Evolutionary conservation across 2,329 filamentous ascomycete genomes (phyloP).

Genomic region (Phyllosticta capitalensis): DNA sequence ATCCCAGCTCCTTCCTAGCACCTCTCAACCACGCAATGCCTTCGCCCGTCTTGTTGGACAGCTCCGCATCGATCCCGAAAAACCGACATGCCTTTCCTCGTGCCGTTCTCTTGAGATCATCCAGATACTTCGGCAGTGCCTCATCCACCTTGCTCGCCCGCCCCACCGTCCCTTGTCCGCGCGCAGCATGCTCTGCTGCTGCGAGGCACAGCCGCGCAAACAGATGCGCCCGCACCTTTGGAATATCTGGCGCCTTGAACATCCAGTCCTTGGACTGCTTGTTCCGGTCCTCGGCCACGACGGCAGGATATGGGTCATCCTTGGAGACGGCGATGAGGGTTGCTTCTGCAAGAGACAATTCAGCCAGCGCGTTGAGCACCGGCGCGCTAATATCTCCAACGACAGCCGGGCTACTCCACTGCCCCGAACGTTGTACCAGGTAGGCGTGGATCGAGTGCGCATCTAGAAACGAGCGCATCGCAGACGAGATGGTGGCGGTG

Average conservation of each 20-base stretch:
- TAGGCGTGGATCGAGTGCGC: conserved; percentile 71
- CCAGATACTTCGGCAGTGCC: conserved; percentile 61
- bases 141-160: conserved; percentile 48
- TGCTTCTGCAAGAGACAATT: conserved; percentile 73
- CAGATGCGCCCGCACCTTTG: conserved; percentile 78
- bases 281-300: conserved; percentile 73
- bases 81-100: conserved; percentile 83
- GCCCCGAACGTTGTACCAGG: conserved; percentile 48
- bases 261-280: conserved; percentile 89
- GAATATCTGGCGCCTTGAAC: conserved; percentile 80
- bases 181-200: conserved; percentile 75
- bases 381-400: conserved; percentile 34
- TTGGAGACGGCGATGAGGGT: conserved; percentile 85
- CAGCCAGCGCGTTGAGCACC: conserved; percentile 37
- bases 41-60: conserved; percentile 69
- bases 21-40: conserved; percentile 81
- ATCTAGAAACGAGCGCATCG: conserved; percentile 68
- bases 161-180: conserved; percentile 48
- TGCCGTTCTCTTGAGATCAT: conserved; percentile 64
- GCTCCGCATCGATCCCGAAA: conserved; percentile 80
- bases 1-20: conserved; percentile 64
- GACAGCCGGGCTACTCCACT: conserved; percentile 13
- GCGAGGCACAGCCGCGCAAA: conserved; percentile 83
- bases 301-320: conserved; percentile 83
- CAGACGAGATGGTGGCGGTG: conserved; percentile 57